A percentile compares a stretch with the other conserved stretches of the same genome.
These are phyloP conservation scores for Monilinia fructigena DNA, from an alignment of 2,329 filamentous ascomycete genomes.

Conservation along the genomic window DNA sequence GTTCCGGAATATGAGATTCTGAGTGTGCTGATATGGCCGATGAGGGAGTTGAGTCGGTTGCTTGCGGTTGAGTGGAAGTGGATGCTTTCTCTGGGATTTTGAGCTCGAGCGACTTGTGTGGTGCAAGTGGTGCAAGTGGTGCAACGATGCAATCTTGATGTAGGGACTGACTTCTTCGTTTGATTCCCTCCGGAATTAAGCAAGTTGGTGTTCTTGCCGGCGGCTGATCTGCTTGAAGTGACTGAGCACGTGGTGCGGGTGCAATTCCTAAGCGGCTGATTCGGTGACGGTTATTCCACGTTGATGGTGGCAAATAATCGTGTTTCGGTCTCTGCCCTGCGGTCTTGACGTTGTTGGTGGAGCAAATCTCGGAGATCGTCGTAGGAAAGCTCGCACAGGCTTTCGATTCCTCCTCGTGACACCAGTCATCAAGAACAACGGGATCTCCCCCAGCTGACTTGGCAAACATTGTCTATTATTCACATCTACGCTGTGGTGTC, in stretches of 20 bases:
- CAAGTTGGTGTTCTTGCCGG: not conserved
- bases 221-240: not conserved
- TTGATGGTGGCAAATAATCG: not conserved
- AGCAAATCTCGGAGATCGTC: not conserved
- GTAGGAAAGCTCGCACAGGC: not conserved
- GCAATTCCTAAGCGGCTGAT: not conserved
- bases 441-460: not conserved
- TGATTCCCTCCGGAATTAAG: not conserved
- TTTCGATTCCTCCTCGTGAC: not conserved
- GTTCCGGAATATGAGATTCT: not conserved
- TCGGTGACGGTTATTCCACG: not conserved
- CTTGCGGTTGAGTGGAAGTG: not conserved
- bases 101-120: not conserved
- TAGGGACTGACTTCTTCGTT: not conserved
- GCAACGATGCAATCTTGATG: not conserved
- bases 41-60: not conserved
- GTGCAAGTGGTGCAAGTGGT: too few species aligned
- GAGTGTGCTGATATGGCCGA: not conserved
- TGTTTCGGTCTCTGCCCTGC: not conserved
- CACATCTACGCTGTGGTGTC: not conserved
- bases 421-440: constrained; percentile 7
- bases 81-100: not conserved
- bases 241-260: not conserved
- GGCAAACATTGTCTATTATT: not conserved
- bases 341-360: not conserved